A percentile compares a stretch with the other conserved stretches of the same genome.
Conservation (phyloP, 176 grass and related monocot species). For the Chrysopogon serrulatus region DNA sequence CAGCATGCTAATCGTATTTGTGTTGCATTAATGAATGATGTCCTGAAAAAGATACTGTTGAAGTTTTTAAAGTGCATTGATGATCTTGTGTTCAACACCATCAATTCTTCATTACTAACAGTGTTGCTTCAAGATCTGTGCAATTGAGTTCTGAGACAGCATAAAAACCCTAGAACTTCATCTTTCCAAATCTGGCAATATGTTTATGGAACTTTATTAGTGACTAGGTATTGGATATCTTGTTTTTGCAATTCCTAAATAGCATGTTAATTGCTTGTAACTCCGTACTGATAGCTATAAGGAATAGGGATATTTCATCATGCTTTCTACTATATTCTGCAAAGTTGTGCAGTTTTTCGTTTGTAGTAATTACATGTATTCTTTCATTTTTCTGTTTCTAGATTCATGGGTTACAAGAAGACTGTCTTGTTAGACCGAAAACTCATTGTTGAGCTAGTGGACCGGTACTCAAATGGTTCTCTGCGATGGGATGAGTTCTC, state of each 20-base stretch:
- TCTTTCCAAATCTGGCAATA: background rate
- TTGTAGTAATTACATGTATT: constrained; percentile 3
- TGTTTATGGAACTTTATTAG: background rate
- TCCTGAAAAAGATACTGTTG: background rate
- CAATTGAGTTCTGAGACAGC: background rate
- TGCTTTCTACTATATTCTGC: background rate
- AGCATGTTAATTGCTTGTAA: background rate
- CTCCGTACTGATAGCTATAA: background rate
- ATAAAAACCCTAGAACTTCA: background rate
- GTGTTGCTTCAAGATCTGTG: background rate
- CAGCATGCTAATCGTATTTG: background rate
- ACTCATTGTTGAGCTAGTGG: constrained; percentile 72
- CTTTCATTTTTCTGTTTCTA: constrained; percentile 3
- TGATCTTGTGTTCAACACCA: background rate
- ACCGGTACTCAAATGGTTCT: constrained; percentile 62
- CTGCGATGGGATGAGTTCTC: constrained; percentile 93
- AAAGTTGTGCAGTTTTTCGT: background rate
- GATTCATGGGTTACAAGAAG: constrained; percentile 91
- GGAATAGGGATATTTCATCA: background rate
- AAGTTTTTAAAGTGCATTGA: background rate
- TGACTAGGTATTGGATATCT: background rate
- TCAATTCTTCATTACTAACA: background rate
- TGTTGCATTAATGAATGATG: background rate
- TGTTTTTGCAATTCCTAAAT: background rate
- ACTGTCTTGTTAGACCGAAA: constrained; percentile 76